Evolutionary conservation across 176 grass and related monocot genomes (phyloP), one percentile per base, ranked within the genome.

Genomic region (Bothriochloa decipiens): DNA sequence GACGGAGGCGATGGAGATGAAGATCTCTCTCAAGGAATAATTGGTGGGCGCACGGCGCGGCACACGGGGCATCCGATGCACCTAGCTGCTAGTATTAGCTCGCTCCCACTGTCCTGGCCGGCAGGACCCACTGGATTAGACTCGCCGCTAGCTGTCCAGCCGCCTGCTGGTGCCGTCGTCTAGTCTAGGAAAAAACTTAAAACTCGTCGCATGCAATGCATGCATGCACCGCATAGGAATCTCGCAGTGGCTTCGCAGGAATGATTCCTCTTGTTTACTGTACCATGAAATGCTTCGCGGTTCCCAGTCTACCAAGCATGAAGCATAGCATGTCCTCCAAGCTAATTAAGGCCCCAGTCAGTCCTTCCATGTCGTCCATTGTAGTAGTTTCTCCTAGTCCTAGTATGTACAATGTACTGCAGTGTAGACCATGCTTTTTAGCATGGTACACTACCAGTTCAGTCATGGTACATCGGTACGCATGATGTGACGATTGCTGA

Each of bases 41-140:
- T 65, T 74, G 84, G 71, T 62, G 57, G 42, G 22, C 11, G 18
- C 74, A 28, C 62, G 47, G 15, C 47, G 12, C 40, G 3, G n/a
- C 7, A 22, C 20, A 37, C 84, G 49, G 46, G 39, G 85, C 85
- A 87, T 87, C 85, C 85, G 11, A 87, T 87, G 85, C 85, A 23
- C 58, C 39, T 47, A 47, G 45, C 9, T 32, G 40, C 39, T 40
- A 40, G 39, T 32, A 32, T 32, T 32, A 32, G 29, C 29, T 32
- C 29, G 29, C 29, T 32, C 29, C 29, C 29, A 6, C 8, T 11
- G 40, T 42, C 40, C 40, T 11, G 8, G 39, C 39, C 1, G 39
- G 12, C 46, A 26, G 12, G 71, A 49, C 71, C 71, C 42, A 29
- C 71, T 18, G 14, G 42, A 74, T 74, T 49, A 11, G 43, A 74